These are phyloP conservation scores for Candida sithepensis DNA, from an alignment of 805 yeast species.

Conservation along the genomic window DNA sequence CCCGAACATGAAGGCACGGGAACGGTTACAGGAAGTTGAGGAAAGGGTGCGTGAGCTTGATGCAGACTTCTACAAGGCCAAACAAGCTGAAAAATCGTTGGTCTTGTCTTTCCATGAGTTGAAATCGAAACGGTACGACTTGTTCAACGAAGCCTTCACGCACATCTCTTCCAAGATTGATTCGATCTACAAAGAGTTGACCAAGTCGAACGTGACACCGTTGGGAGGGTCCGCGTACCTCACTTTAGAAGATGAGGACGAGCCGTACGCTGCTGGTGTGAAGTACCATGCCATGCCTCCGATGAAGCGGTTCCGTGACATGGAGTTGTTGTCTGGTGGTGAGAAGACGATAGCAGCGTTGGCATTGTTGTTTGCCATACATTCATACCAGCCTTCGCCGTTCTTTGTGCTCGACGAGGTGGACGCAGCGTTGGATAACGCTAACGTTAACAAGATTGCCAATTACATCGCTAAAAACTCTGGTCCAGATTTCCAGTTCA, in stretches of 20 bases:
- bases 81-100: slow-evolving; percentile 55
- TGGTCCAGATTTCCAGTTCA: slow-evolving; percentile 79
- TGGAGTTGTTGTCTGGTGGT: slow-evolving; percentile 93
- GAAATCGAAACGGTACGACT: slow-evolving; percentile 53
- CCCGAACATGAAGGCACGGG: slow-evolving; percentile 81
- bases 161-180: slow-evolving; percentile 74
- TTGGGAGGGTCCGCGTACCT: slow-evolving; percentile 93
- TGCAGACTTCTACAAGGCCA: slow-evolving; percentile 57
- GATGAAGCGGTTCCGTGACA: slow-evolving; percentile 85
- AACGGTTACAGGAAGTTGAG: slow-evolving; percentile 68
- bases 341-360: slow-evolving; percentile 96
- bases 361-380: slow-evolving; percentile 87
- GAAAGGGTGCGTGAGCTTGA: slow-evolving; percentile 57
- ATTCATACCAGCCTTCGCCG: slow-evolving; percentile 89
- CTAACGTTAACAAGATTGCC: slow-evolving; percentile 85
- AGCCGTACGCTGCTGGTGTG: slow-evolving; percentile 80
- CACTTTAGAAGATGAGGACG: slow-evolving; percentile 83
- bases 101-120: slow-evolving; percentile 56
- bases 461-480: slow-evolving; percentile 73
- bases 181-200: slow-evolving; percentile 78
- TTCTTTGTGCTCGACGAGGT: slow-evolving; percentile 95
- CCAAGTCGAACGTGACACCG: slow-evolving; percentile 65
- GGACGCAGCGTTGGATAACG: slow-evolving; percentile 95
- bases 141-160: slow-evolving; percentile 70
- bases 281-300: slow-evolving; percentile 97